Evolutionary conservation across 768 basidiomycete species (phyloP).

Genomic region (Mycena epipterygia): DNA sequence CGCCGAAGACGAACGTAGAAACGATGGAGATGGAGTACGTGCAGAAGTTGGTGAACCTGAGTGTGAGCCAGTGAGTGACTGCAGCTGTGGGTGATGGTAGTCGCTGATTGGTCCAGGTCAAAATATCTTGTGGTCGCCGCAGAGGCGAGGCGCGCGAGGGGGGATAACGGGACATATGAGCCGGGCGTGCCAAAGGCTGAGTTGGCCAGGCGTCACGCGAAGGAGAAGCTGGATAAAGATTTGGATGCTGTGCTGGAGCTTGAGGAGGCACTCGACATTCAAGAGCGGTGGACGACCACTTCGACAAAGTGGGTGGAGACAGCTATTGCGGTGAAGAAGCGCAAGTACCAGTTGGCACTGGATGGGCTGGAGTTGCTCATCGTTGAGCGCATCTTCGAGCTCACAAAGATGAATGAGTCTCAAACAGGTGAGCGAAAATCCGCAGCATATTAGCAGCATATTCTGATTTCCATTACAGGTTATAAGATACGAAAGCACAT

Average conservation of each 20-base stretch:
- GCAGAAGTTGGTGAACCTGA: not conserved
- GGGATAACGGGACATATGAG: not conserved
- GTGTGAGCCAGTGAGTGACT: not conserved
- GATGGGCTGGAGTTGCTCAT: too few species aligned
- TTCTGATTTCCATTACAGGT: too few species aligned
- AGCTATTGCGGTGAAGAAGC: not conserved
- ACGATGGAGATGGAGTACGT: too few species aligned
- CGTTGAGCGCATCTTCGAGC: too few species aligned
- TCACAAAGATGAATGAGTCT: too few species aligned
- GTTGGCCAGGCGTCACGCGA: constrained; percentile 22
- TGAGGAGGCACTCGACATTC: constrained; percentile 27
- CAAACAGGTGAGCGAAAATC: too few species aligned
- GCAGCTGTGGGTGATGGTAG: too few species aligned
- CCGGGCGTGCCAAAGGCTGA: not conserved
- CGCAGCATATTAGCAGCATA: too few species aligned
- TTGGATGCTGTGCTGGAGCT: constrained; percentile 22
- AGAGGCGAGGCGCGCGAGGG: not conserved
- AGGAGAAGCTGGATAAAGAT: constrained; percentile 28
- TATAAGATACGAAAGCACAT: too few species aligned
- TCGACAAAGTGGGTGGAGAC: constrained; percentile 28
- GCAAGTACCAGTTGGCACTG: too few species aligned
- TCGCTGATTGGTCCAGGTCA: not conserved
- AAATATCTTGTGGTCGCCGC: not conserved
- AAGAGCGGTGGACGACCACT: constrained; percentile 19
- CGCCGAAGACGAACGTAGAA: not conserved